These are phyloP conservation scores for Biscutella auriculata DNA, from an alignment of 441 rosid genomes.

Conservation along the genomic window DNA sequence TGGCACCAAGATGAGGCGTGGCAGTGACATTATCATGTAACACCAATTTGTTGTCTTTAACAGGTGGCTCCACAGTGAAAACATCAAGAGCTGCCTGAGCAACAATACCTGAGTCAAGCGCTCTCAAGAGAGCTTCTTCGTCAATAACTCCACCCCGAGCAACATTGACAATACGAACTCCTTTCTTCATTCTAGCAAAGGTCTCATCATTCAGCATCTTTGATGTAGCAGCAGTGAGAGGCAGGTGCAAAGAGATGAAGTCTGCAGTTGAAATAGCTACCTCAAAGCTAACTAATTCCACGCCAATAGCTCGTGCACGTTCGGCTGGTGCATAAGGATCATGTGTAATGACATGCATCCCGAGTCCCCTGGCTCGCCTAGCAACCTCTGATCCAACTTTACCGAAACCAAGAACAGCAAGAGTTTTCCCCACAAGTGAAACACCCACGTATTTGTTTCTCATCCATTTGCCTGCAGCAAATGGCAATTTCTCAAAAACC, in stretches of 20 bases:
- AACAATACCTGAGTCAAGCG: constrained; percentile 42
- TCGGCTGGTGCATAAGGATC: constrained; percentile 63
- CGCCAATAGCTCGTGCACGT: constrained; percentile 52
- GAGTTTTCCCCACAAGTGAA: constrained; percentile 56
- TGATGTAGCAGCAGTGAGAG: constrained; percentile 48
- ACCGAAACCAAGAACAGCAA: constrained; percentile 63
- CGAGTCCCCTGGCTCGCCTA: constrained; percentile 51
- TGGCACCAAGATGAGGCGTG: constrained; percentile 68
- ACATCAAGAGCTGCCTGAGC: constrained; percentile 73
- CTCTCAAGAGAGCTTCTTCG: constrained; percentile 50
- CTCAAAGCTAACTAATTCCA: constrained; percentile 41
- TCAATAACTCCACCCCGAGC: constrained; percentile 77
- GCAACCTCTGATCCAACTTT: constrained; percentile 72
- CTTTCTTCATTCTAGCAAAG: constrained; percentile 48
- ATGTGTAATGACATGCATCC: constrained; percentile 51
- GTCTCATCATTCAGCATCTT: constrained; percentile 47
- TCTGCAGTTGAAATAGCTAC: constrained; percentile 44
- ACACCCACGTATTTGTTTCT: constrained; percentile 51
- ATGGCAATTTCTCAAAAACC: too few relatives aligned
- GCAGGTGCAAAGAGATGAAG: constrained; percentile 57
- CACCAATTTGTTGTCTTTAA: constrained; percentile 37
- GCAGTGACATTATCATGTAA: constrained; percentile 44
- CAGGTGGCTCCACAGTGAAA: constrained; percentile 52
- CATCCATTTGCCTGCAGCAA: constrained; percentile 51
- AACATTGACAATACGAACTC: constrained; percentile 52